These are phyloP conservation scores for Diospyros lotus DNA, from an alignment of 148 eudicot genomes.

Conservation along the genomic window DNA sequence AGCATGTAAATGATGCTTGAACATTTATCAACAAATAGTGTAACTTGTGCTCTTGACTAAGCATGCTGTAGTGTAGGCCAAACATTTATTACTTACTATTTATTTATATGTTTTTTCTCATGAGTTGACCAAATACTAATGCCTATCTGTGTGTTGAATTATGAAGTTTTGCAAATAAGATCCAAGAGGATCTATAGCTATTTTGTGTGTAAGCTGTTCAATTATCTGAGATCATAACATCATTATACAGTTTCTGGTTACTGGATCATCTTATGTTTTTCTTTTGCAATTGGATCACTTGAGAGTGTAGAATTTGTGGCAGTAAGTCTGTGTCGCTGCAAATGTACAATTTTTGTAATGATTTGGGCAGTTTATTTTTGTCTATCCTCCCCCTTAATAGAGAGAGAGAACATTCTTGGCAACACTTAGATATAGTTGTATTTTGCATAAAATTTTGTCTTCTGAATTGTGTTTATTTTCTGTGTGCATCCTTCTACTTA, in stretches of 20 bases:
- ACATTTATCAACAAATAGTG: neutral
- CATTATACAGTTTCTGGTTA: neutral
- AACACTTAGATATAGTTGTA: neutral
- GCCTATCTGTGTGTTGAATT: neutral
- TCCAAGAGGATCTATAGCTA: constrained; percentile 6
- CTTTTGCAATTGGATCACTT: neutral
- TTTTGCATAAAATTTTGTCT: neutral
- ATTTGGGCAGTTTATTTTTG: no score
- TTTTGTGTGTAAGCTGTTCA: neutral
- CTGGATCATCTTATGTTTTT: neutral
- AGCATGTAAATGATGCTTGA: neutral
- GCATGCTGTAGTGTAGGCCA: neutral
- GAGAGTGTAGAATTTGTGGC: no score
- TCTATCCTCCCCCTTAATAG: no score
- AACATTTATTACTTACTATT: no score
- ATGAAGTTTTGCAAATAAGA: neutral
- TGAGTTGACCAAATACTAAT: neutral
- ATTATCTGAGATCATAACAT: neutral
- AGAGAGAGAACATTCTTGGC: no score
- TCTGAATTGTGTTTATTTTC: neutral
- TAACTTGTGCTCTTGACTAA: neutral
- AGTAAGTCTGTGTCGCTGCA: no score
- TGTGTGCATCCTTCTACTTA: neutral
- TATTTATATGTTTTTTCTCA: no score
- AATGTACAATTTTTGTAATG: no score